phyloP scores from a whole-genome alignment of 2,329 filamentous ascomycete species.

The Hymenoscyphus albidus region DNA sequence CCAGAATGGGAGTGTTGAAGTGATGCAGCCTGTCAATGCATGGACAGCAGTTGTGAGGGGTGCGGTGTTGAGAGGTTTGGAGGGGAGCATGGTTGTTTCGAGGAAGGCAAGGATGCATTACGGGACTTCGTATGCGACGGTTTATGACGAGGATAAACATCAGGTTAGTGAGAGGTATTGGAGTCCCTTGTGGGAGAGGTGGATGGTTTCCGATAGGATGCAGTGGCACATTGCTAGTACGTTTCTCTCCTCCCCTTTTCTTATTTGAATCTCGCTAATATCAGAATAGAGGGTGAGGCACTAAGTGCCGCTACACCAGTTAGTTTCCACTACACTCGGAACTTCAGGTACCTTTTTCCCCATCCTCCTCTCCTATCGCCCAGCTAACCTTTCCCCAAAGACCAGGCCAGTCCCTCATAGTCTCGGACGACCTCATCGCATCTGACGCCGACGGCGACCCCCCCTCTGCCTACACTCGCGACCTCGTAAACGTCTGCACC shows the following conservation, averaged over 20 bases:
- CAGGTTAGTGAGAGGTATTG: constrained; percentile 71
- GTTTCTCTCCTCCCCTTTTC: constrained; percentile 10
- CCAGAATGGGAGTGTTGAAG: constrained; percentile 61
- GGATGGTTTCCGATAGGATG: constrained; percentile 82
- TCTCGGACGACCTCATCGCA: constrained; percentile 76
- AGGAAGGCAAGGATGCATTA: constrained; percentile 69
- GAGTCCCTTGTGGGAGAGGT: constrained; percentile 75
- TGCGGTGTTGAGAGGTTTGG: constrained; percentile 69
- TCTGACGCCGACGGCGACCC: constrained; percentile 59
- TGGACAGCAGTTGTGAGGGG: constrained; percentile 79
- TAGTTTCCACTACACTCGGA: constrained; percentile 81
- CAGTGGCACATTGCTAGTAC: constrained; percentile 76
- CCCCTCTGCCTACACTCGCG: constrained; percentile 58
- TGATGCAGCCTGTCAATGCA: constrained; percentile 78
- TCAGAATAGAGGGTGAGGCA: constrained; percentile 57
- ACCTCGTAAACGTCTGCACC: constrained; percentile 71
- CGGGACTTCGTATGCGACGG: constrained; percentile 75
- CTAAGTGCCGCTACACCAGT: constrained; percentile 71
- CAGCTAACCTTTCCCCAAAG: constrained; percentile 36
- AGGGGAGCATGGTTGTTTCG: constrained; percentile 76
- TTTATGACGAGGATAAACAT: constrained; percentile 74
- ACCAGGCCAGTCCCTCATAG: constrained; percentile 67
- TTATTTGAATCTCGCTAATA: background rate
- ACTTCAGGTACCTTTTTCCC: constrained; percentile 49
- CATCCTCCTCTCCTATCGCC: background rate